phyloP scores from a whole-genome alignment of 306 rosid species.

The Albizia julibrissin region DNA sequence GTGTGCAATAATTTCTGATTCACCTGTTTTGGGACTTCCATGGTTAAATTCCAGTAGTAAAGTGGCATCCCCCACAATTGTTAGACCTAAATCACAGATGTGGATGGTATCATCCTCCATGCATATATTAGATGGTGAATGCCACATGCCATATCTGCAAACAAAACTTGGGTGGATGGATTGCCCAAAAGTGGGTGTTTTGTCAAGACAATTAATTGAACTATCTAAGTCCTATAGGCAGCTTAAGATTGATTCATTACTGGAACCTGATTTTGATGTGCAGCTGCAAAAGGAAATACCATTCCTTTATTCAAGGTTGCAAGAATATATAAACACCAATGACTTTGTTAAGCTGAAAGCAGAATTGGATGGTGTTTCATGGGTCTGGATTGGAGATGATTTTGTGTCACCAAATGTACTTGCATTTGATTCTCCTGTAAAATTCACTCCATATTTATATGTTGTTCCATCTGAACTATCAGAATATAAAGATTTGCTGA shows the following conservation, averaged over 20 bases:
- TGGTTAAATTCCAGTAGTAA: conserved; percentile 68
- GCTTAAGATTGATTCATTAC: conserved; percentile 59
- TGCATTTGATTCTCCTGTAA: conserved; percentile 98
- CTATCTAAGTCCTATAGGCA: conserved; percentile 66
- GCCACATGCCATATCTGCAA: conserved; percentile 57
- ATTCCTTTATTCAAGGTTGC: conserved; percentile 71
- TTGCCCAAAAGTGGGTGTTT: conserved; percentile 51
- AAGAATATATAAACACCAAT: conserved; percentile 56
- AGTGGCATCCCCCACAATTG: conserved; percentile 64
- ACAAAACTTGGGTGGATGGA: conserved; percentile 83
- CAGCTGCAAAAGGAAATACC: conserved; percentile 68
- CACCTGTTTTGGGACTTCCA: conserved; percentile 80
- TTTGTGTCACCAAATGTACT: conserved; percentile 80
- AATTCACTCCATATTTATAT: conserved; percentile 88
- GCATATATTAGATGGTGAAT: conserved; percentile 81
- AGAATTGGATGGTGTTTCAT: conserved; percentile 65
- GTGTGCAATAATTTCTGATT: conserved; percentile 81
- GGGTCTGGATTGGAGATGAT: conserved; percentile 99
- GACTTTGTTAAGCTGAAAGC: conserved; percentile 55
- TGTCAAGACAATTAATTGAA: conserved; percentile 70
- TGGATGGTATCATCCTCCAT: conserved; percentile 87
- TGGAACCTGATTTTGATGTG: conserved; percentile 60
- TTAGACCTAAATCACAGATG: conserved; percentile 90
- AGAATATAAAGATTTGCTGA: conserved; percentile 74
- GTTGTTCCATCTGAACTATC: conserved; percentile 95